Conservation (phyloP, 2,329 filamentous ascomycete species). For the Cladophialophora chaetospira region DNA sequence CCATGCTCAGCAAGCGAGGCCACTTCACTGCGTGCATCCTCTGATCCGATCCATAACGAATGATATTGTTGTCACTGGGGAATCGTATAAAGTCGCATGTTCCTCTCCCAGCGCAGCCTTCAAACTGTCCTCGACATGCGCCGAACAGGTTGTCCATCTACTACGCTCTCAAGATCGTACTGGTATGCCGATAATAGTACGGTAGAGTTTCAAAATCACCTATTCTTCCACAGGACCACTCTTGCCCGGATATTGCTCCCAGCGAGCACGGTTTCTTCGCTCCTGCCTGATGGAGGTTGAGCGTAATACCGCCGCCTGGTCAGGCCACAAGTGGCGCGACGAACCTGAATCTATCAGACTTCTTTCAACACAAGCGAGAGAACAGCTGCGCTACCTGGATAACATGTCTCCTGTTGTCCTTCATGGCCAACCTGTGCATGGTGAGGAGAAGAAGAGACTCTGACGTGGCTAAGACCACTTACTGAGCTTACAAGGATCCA, state of each 20-base stretch:
- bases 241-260: background rate
- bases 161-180: too few relatives aligned
- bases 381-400: background rate
- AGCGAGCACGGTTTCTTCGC: background rate
- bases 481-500: background rate
- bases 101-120: too few relatives aligned
- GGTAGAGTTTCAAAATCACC: background rate
- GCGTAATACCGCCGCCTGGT: conserved; percentile 10
- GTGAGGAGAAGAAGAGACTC: background rate
- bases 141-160: too few relatives aligned
- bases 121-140: too few relatives aligned
- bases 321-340: conserved; percentile 25
- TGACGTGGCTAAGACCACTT: background rate
- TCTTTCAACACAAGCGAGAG: background rate
- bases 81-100: too few relatives aligned
- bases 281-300: background rate
- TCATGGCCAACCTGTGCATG: background rate
- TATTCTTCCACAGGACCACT: background rate
- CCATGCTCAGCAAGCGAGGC: too few relatives aligned
- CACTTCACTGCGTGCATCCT: too few relatives aligned
- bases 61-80: too few relatives aligned
- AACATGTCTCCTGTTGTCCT: background rate
- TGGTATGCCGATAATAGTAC: background rate
- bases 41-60: too few relatives aligned
- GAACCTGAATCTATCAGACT: background rate